A percentile compares a stretch with the other conserved stretches of the same genome.
Evolutionary conservation across 1,284 basidiomycete genomes (phyloP).

Genomic region (Apiotrichum gamsii): DNA sequence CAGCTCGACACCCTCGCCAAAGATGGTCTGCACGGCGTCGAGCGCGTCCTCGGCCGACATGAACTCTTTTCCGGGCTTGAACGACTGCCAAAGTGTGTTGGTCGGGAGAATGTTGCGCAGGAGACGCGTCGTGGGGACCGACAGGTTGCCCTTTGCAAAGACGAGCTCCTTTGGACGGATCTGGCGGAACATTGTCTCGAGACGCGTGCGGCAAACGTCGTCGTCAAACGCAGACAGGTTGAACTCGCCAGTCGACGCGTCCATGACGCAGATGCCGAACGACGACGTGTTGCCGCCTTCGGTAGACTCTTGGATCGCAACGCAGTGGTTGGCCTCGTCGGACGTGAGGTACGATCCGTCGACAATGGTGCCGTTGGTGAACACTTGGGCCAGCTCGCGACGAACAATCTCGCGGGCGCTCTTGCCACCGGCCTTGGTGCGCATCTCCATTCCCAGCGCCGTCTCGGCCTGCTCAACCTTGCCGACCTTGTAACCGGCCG

Average conservation of each 20-base stretch:
- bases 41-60: constrained; percentile 67
- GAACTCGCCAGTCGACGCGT: constrained; percentile 95
- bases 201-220: constrained; percentile 80
- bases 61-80: constrained; percentile 66
- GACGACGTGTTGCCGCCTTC: constrained; percentile 30
- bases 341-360: constrained; percentile 83
- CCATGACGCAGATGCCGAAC: constrained; percentile 91
- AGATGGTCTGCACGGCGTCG: constrained; percentile 63
- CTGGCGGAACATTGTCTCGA: constrained; percentile 92
- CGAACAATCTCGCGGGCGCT: constrained; percentile 69
- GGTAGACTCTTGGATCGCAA: constrained; percentile 63
- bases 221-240: constrained; percentile 85
- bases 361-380: constrained; percentile 94
- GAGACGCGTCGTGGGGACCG: constrained; percentile 70
- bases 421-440: constrained; percentile 46
- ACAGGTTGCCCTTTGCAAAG: constrained; percentile 83
- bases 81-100: constrained; percentile 77
- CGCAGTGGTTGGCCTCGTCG: constrained; percentile 91
- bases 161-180: constrained; percentile 88
- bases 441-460: constrained; percentile 59
- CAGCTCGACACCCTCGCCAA: constrained; percentile 52
- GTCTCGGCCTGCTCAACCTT: constrained; percentile 97
- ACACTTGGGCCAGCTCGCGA: constrained; percentile 87
- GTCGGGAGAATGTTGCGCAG: constrained; percentile 71
- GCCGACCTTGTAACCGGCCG: constrained; percentile 85